Percentiles rank a stretch among this genome's conserved stretches.
Conservation (phyloP, 176 grass and related monocot species). For the Melocanna baccifera region DNA sequence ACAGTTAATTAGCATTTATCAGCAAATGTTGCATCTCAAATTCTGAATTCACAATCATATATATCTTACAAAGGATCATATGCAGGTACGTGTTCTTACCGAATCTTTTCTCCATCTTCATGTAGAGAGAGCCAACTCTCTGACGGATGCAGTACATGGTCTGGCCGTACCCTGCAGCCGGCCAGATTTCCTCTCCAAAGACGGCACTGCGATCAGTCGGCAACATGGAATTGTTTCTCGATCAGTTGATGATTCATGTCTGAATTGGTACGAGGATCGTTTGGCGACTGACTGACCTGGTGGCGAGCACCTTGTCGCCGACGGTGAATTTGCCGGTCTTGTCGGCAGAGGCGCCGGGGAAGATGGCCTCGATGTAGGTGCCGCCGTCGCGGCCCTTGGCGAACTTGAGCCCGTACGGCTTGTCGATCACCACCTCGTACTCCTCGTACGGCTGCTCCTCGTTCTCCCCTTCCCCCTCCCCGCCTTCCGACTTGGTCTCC, state of each 20-base stretch:
- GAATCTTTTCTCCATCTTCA: slow-evolving; percentile 84
- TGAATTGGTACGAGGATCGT: not conserved
- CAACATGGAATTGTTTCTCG: not conserved
- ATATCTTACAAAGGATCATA: not conserved
- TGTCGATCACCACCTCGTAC: slow-evolving; percentile 79
- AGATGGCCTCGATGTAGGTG: slow-evolving; percentile 94
- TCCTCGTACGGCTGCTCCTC: slow-evolving; percentile 50
- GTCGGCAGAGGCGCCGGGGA: slow-evolving; percentile 63
- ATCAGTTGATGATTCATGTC: not conserved
- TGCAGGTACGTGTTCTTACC: slow-evolving; percentile 36
- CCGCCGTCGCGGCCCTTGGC: slow-evolving; percentile 69
- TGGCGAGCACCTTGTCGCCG: slow-evolving; percentile 92
- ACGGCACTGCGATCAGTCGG: slow-evolving; percentile 51
- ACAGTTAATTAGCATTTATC: not conserved
- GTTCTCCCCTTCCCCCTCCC: slow-evolving; percentile 6
- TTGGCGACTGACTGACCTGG: slow-evolving; percentile 45
- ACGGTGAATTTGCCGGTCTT: slow-evolving; percentile 61
- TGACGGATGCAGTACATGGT: slow-evolving; percentile 97
- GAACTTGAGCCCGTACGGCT: slow-evolving; percentile 94
- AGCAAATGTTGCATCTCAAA: not conserved
- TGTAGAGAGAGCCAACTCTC: slow-evolving; percentile 73
- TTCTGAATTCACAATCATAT: not conserved
- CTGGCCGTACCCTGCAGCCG: slow-evolving; percentile 79
- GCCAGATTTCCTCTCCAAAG: slow-evolving; percentile 93
- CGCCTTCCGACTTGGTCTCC: slow-evolving; percentile 45